Evolutionary conservation across 371 early-diverging fungal species (phyloP), one percentile per base, ranked within the genome.

Genomic region (Rhizopus stolonifer): DNA sequence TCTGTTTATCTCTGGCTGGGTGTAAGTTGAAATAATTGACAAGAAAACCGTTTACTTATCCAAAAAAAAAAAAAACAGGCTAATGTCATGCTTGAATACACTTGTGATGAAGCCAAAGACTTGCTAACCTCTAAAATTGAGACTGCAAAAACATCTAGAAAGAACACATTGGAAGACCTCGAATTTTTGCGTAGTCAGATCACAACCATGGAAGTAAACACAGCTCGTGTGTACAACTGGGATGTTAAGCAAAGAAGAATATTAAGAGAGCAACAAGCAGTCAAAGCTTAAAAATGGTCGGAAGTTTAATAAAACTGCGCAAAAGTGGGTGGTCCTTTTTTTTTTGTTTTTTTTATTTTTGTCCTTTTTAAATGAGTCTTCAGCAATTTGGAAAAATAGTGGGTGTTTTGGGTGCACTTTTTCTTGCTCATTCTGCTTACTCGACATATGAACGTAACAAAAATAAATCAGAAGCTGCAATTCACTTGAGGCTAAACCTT

Each of bases 181-280:
- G 91, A 90, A 63, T 98, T 91, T 59, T 67, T 98, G 69, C 78
- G 94, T 56, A 92, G 92, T 56, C 97, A 98, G 72, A 93, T 96
- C 64, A 98, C 98, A 3, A 96, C 95, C 22, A 95, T 96, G 93
- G 98, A 98, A 77, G 98, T 98, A 77, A 98, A 96, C 81, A 93
- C 89, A 32, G 96, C 98, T 26, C 86, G 98, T 17, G 93, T 96
- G 22, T 96, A 94, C 72, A 98, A 98, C 77, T 94, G 92, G 89
- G 97, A 98, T 65, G 97, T 98, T 47, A 95, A 93, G 72, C 80
- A 85, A 58, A 79, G 95, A 54, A 83, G 89, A 31, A 15, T 79
- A 9, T 32, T 51, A 17, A 49, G 48, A 52, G 83, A 80, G 29
- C 63, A 80, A 51, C 66, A 72, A 51, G 69, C 63, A 36, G 38